These are phyloP conservation scores for Isatis lusitanica DNA, from an alignment of 441 rosid genomes.

Conservation along the genomic window DNA sequence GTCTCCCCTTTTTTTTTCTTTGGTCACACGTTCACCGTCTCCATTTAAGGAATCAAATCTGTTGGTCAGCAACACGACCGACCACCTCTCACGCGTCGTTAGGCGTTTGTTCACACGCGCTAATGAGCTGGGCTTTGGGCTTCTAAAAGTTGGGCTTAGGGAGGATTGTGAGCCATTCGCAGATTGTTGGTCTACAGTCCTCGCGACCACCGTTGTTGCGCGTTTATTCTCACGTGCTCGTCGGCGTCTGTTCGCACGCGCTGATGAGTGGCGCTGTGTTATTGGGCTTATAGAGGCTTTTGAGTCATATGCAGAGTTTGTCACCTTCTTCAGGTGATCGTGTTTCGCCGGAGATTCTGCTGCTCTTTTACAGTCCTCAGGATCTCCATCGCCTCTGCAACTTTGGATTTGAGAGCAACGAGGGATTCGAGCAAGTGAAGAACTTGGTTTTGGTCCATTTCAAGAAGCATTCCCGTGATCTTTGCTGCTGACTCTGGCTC, in stretches of 20 bases:
- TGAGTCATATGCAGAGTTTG: too few relatives aligned
- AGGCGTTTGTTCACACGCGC: not conserved
- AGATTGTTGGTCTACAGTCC: conserved; percentile 38
- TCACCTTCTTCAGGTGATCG: too few relatives aligned
- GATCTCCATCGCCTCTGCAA: conserved; percentile 48
- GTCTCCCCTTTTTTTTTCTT: too few relatives aligned
- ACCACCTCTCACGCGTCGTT: not conserved
- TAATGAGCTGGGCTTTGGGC: not conserved
- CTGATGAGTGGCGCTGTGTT: too few relatives aligned
- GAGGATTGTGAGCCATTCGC: not conserved
- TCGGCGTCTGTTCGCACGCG: too few relatives aligned
- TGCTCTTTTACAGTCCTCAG: conserved; percentile 48
- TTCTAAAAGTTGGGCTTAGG: not conserved
- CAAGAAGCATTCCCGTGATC: conserved; percentile 78
- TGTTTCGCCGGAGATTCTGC: conserved; percentile 18
- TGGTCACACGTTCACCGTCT: too few relatives aligned
- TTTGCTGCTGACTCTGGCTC: conserved; percentile 73
- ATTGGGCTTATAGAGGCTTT: too few relatives aligned
- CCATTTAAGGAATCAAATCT: not conserved
- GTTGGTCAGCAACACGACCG: not conserved
- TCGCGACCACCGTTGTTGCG: conserved; percentile 52
- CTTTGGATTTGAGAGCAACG: conserved; percentile 8
- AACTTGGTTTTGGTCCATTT: conserved; percentile 76
- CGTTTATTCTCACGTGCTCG: too few relatives aligned
- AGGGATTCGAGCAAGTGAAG: conserved; percentile 65